phyloP scores from a whole-genome alignment of 352 stramenopile genomes.

The Phytophthora meadii region DNA sequence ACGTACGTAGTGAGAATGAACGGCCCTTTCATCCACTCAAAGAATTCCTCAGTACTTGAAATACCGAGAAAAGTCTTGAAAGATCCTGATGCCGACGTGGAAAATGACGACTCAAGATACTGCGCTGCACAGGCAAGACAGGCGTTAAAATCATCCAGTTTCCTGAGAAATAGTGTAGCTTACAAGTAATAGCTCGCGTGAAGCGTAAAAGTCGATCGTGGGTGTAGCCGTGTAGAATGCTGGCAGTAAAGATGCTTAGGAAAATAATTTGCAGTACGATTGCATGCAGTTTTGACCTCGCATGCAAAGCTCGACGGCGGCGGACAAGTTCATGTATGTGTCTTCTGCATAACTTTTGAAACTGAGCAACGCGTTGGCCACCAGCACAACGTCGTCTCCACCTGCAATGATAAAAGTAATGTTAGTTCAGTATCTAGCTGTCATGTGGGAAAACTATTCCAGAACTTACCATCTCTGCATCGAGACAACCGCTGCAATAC shows the following conservation, averaged over 20 bases:
- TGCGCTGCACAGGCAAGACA: constrained; percentile 12
- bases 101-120: constrained; percentile 22
- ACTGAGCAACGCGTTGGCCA: constrained; percentile 39
- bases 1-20: constrained; percentile 19
- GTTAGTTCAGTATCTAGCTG: background rate
- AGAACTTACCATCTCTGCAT: constrained; percentile 48
- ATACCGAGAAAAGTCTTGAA: constrained; percentile 20
- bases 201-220: constrained; percentile 51
- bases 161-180: constrained; percentile 6
- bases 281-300: constrained; percentile 55
- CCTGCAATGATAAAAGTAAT: constrained; percentile 14
- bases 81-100: constrained; percentile 8
- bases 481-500: constrained; percentile 42
- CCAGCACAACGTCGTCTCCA: constrained; percentile 43
- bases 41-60: constrained; percentile 10
- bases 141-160: background rate
- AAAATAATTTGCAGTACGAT: constrained; percentile 58
- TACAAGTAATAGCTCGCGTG: constrained; percentile 36
- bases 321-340: constrained; percentile 41
- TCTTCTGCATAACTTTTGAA: constrained; percentile 38
- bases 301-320: constrained; percentile 38
- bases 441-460: background rate
- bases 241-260: constrained; percentile 49
- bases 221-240: constrained; percentile 32
- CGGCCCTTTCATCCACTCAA: constrained; percentile 24